Percentiles rank a stretch among this genome's conserved stretches.
phyloP scores from a whole-genome alignment of 371 early-diverging fungal species.

The Phascolomyces articulosus region DNA sequence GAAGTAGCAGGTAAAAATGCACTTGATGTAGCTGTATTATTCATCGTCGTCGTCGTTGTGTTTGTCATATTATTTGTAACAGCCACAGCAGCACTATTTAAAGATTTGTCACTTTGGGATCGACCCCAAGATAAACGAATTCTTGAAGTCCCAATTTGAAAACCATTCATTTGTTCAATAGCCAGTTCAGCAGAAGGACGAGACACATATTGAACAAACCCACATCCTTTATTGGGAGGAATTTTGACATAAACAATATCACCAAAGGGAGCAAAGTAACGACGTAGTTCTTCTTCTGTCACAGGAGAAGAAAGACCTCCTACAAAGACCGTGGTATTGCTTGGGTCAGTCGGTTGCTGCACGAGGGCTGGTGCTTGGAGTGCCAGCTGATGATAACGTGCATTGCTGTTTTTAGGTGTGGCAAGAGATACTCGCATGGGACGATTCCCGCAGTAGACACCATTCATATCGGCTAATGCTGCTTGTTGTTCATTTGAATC shows the following conservation, averaged over 20 bases:
- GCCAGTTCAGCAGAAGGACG: conserved; percentile 86
- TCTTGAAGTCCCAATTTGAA: conserved; percentile 77
- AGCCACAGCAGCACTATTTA: conserved; percentile 83
- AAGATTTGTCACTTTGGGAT: conserved; percentile 35
- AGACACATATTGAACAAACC: conserved; percentile 89
- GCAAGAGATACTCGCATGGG: conserved; percentile 87
- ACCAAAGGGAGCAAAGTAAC: conserved; percentile 81
- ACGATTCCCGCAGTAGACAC: conserved; percentile 70
- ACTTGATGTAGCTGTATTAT: conserved; percentile 87
- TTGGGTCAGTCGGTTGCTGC: conserved; percentile 48
- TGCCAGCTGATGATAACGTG: conserved; percentile 30
- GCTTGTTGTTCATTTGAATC: conserved; percentile 74
- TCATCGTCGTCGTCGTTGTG: conserved; percentile 85
- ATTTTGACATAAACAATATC: conserved; percentile 90
- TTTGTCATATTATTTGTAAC: conserved; percentile 87
- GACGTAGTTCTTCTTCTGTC: conserved; percentile 81
- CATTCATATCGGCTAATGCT: conserved; percentile 84
- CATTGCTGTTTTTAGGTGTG: conserved; percentile 62
- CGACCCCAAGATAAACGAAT: conserved; percentile 93
- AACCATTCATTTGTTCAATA: conserved; percentile 85
- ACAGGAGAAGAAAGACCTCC: conserved; percentile 81
- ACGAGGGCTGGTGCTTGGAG: conserved; percentile 45
- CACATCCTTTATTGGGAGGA: conserved; percentile 92
- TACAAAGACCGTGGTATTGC: conserved; percentile 91
- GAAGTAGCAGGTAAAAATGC: conserved; percentile 89